Base-by-base conservation (phyloP, 768 basidiomycete species). In the Chalciporus chontae region DNA sequence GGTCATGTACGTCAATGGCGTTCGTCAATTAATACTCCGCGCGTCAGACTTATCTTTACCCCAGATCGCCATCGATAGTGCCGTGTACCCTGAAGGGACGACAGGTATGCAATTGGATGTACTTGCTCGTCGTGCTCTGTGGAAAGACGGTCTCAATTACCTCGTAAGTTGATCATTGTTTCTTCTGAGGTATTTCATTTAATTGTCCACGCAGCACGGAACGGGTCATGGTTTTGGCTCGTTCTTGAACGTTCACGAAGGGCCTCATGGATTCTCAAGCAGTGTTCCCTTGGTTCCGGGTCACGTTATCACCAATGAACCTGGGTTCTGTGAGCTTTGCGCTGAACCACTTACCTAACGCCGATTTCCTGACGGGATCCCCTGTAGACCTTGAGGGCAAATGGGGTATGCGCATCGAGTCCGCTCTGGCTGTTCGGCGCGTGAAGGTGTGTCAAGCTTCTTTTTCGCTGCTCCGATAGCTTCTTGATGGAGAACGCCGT, bases 371-470 rank as follows among this genome's bases (percentile, higher is more conserved):
- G 32, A 58, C 39, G 45, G 52, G 47, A 36, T 34, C 32, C 47
- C 43, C 40, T 43, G 41, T 53, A 85, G 88, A 94, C 66, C 77
- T 81, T 26, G 84, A 84, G 45, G 84, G 85, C 13, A 76, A 80
- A 55, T 98, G 83, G 78, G 96, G 96, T 5, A 85, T 99, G 67
- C 81, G 96, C 5, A 91, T 94, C 42, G 96, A 99, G 69, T 91
- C 87, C 42, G 87, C 90, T 11, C 71, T 94, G 24, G 72, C 78
- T 32, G 91, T 96, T 37, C 78, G 80, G 54, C 80, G 78, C 43
- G 80, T 80, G 72, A 61, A 81, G 70, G 55, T 63, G 45, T 48
- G 52, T 57, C 54, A 47, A 21, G 27, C 23, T 45, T 41, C 39
- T 48, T 44, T 24, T 50, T 60, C 26, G 38, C 38, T 40, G 49